Base-by-base conservation (phyloP, 352 stramenopile genomes). In the Globisporangium nunn region DNA sequence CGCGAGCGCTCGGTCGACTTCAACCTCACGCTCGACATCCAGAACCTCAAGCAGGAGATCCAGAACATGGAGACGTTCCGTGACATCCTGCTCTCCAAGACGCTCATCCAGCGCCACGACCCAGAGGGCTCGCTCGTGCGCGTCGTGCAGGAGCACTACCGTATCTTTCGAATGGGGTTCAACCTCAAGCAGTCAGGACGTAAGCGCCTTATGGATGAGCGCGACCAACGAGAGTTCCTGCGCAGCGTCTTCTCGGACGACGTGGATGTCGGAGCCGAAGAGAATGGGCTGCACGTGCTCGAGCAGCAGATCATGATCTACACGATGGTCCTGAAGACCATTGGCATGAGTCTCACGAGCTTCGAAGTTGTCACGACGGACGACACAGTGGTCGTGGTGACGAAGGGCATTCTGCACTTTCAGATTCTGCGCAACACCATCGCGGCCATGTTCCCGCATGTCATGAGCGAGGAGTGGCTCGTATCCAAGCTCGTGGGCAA, bases 401-500 rank as follows among this genome's bases (percentile, higher is more conserved):
- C 71, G 43, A 66, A 51, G 11, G 68, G 66, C 5, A 52, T 51
- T 6, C 45, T 76, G 46, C 60, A 56, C 33, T 78, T 84, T 46
- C 69, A 80, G 56, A 72, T 84, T 37, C 56, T 84, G 8, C 53
- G 64, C 18, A 73, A 70, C 44, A 81, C 74, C 23, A 75, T 83
- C 47, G 59, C 63, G 7, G 68, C 61, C 12, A 59, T 84, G 35
- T 79, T 81, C 41, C 74, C 74, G 1, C 74, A 84, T 30, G 44
- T 79, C 37, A 49, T 78, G 15, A 59, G 69, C 49, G 63, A 80
- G 52, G 64, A 76, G 39, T 62, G 54, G 40, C 59, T 84, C 49
- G 58, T 77, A 41, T 52, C 66, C 12, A 62, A 72, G 8, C 67
- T 83, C 14, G 66, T 81, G 0, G 74, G 71, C 1, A 62, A 74